Percentiles rank a stretch among this genome's conserved stretches.
These are phyloP conservation scores for Arthroderma uncinatum DNA, from an alignment of 2,329 filamentous ascomycete species.

Conservation along the genomic window DNA sequence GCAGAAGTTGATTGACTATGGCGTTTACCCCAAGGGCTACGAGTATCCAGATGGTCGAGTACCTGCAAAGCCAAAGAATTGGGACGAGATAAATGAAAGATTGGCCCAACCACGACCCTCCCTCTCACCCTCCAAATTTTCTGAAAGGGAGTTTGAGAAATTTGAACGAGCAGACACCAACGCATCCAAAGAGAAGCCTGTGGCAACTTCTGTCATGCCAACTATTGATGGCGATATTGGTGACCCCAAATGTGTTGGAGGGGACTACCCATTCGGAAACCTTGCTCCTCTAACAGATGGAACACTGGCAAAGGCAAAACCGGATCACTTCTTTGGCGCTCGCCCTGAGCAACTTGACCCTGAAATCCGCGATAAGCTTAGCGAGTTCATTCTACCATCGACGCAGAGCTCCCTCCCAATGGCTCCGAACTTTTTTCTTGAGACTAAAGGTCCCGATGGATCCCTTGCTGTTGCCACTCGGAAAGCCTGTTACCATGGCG, in stretches of 20 bases:
- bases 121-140: conserved; percentile 29
- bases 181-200: conserved; percentile 27
- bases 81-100: conserved; percentile 21
- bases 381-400: conserved; percentile 23
- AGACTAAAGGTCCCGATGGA: too few species aligned
- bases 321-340: conserved; percentile 24
- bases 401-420: conserved; percentile 23
- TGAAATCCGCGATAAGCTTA: conserved; percentile 19
- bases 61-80: conserved; percentile 24
- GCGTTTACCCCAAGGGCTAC: conserved; percentile 22
- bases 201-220: conserved; percentile 26
- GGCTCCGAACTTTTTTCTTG: too few species aligned
- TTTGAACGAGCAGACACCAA: conserved; percentile 22
- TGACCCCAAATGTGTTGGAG: conserved; percentile 18
- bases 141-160: conserved; percentile 19
- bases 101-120: conserved; percentile 23
- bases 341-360: conserved; percentile 22
- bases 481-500: conserved; percentile 31
- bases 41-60: conserved; percentile 18
- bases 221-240: conserved; percentile 12
- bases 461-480: conserved; percentile 23
- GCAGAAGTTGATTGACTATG: conserved; percentile 28
- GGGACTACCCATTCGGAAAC: conserved; percentile 26
- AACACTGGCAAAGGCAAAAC: conserved; percentile 19
- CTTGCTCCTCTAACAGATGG: conserved; percentile 28